A percentile compares a stretch with the other conserved stretches of the same genome.
Evolutionary conservation across 345 rosid genomes (phyloP).

Genomic region (Acer negundo): DNA sequence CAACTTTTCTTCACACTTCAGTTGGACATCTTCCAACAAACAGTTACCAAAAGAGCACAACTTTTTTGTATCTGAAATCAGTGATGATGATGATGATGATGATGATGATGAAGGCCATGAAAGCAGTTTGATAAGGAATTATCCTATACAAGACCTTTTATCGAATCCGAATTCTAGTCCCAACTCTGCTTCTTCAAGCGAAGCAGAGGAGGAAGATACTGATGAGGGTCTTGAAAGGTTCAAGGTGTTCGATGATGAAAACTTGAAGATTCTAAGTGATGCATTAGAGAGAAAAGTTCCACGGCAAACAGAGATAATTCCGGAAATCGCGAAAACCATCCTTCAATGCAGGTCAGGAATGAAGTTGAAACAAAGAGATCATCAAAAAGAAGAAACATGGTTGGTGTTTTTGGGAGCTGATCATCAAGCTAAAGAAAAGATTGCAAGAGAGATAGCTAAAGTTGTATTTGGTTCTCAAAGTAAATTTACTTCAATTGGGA

Average conservation of each 20-base stretch:
- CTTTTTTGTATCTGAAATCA: constrained; percentile 40
- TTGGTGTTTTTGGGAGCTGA: constrained; percentile 54
- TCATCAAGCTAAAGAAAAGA: constrained; percentile 43
- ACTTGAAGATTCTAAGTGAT: constrained; percentile 47
- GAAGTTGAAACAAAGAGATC: constrained; percentile 28
- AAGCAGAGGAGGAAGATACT: constrained; percentile 28
- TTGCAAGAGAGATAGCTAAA: constrained; percentile 63
- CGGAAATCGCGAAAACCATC: constrained; percentile 46
- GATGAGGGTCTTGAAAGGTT: constrained; percentile 44
- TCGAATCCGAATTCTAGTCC: constrained; percentile 81
- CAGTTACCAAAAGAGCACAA: constrained; percentile 39
- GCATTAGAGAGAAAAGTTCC: constrained; percentile 60
- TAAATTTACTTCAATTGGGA: constrained; percentile 42
- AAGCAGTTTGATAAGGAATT: constrained; percentile 20
- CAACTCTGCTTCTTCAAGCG: constrained; percentile 82
- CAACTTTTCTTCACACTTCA: constrained; percentile 39
- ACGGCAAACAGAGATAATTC: constrained; percentile 49
- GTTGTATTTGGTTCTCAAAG: constrained; percentile 57
- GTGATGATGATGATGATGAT: constrained; percentile 28
- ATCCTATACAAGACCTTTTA: constrained; percentile 48
- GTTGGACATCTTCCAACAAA: constrained; percentile 44
- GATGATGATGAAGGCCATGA: constrained; percentile 16
- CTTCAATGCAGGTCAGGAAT: constrained; percentile 62
- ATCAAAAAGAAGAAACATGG: constrained; percentile 57
- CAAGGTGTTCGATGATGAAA: constrained; percentile 45